A percentile compares a stretch with the other conserved stretches of the same genome.
These are phyloP conservation scores for Scheffersomyces coipomensis DNA, from an alignment of 805 yeast species.

Conservation along the genomic window DNA sequence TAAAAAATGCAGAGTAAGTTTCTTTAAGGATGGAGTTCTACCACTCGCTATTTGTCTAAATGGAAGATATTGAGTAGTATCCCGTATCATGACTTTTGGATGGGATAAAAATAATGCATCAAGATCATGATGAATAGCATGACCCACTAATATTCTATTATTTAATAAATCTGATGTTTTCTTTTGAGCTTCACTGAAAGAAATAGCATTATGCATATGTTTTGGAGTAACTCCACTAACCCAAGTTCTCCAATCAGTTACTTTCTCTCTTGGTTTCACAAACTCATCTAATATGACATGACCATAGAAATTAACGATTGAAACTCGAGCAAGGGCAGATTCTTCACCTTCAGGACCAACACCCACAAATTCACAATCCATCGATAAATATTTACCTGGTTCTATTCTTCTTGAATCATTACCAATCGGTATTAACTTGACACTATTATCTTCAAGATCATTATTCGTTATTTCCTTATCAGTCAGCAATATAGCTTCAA, in stretches of 20 bases:
- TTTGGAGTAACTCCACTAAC: conserved; percentile 80
- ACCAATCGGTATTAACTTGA: conserved; percentile 3
- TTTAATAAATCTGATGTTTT: conserved; percentile 51
- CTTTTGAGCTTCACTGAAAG: conserved; percentile 65
- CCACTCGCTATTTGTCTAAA: conserved; percentile 63
- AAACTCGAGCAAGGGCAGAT: conserved; percentile 81
- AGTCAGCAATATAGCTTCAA: conserved; percentile 4
- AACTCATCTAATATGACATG: conserved; percentile 66
- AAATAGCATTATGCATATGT: conserved; percentile 65
- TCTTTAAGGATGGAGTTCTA: conserved; percentile 71
- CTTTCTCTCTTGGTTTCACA: conserved; percentile 72
- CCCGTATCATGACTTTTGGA: conserved; percentile 63
- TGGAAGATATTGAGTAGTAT: conserved; percentile 64
- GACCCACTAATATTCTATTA: conserved; percentile 72
- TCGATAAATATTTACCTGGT: conserved; percentile 73
- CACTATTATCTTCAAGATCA: conserved; percentile 8
- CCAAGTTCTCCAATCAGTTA: conserved; percentile 91
- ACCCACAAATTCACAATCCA: conserved; percentile 96
- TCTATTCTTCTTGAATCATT: conserved; percentile 32
- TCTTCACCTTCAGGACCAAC: conserved; percentile 71
- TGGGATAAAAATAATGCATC: conserved; percentile 66
- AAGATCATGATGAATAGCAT: conserved; percentile 79
- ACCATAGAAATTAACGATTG: conserved; percentile 83
- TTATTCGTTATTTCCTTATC: conserved; percentile 18
- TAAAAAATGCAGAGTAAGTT: conserved; percentile 56